These are phyloP conservation scores for Bipolaris sorokiniana DNA, from an alignment of 2,329 filamentous ascomycete species.

Conservation along the genomic window DNA sequence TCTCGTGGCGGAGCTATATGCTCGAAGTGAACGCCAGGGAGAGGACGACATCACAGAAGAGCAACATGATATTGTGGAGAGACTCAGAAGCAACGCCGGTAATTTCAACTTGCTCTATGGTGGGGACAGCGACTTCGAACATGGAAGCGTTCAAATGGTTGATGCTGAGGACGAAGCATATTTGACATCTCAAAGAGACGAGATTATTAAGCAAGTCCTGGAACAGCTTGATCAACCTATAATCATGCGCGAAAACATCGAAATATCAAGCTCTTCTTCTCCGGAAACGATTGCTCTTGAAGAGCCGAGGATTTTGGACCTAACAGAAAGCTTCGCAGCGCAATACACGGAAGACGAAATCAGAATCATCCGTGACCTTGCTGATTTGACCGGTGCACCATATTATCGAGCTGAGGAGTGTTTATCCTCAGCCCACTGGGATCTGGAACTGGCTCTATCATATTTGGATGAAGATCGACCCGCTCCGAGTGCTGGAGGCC, in stretches of 20 bases:
- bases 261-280: background rate
- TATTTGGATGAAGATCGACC: background rate
- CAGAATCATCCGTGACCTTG: background rate
- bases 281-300: background rate
- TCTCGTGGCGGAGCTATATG: constrained; percentile 1
- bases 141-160: too few relatives aligned
- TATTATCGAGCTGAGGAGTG: background rate
- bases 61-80: background rate
- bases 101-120: background rate
- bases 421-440: background rate
- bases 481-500: too few relatives aligned
- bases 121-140: background rate
- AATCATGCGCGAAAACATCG: background rate
- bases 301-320: background rate
- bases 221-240: constrained; percentile 6
- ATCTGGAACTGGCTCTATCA: background rate
- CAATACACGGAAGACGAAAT: background rate
- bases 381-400: background rate
- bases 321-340: background rate
- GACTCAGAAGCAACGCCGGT: background rate
- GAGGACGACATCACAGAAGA: background rate
- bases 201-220: constrained; percentile 1
- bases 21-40: background rate
- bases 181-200: background rate
- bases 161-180: background rate